Evolutionary conservation across 331 rosid genomes (phyloP).

Genomic region (Stylosanthes scabra): DNA sequence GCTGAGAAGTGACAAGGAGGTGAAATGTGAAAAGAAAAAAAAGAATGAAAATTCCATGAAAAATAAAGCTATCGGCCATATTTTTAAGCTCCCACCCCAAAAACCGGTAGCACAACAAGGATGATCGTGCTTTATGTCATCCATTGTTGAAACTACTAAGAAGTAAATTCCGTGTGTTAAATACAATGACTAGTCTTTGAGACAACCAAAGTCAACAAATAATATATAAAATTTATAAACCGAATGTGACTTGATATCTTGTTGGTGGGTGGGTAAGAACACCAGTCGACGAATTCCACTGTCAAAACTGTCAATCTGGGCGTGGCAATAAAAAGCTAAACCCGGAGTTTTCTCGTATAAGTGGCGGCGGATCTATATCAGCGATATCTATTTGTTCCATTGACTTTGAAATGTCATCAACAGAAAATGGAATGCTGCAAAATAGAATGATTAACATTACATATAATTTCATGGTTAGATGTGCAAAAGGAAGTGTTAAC

Average conservation of each 20-base stretch:
- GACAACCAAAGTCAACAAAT: conserved; percentile 40
- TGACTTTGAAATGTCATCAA: conserved; percentile 79
- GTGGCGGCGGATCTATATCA: conserved; percentile 75
- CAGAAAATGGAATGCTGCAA: conserved; percentile 84
- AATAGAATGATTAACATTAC: conserved; percentile 35
- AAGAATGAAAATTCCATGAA: conserved; percentile 13
- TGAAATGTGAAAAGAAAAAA: background rate
- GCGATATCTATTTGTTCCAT: conserved; percentile 80
- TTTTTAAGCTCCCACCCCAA: conserved; percentile 19
- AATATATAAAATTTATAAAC: conserved; percentile 30
- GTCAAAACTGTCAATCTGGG: conserved; percentile 51
- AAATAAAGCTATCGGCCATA: conserved; percentile 8
- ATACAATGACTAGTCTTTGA: conserved; percentile 36
- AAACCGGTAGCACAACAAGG: conserved; percentile 24
- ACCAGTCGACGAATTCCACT: conserved; percentile 34
- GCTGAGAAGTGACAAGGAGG: conserved; percentile 37
- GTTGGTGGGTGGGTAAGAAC: conserved; percentile 31
- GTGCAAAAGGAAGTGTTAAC: conserved; percentile 21
- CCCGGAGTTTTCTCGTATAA: conserved; percentile 76
- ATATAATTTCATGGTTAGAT: conserved; percentile 3
- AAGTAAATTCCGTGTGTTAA: conserved; percentile 21
- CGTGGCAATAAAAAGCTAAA: conserved; percentile 81
- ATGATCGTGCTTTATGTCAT: conserved; percentile 15
- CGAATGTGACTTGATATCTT: conserved; percentile 33
- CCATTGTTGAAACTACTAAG: conserved; percentile 14